phyloP scores from a whole-genome alignment of 352 stramenopile genomes.

The Phytophthora chlamydospora region DNA sequence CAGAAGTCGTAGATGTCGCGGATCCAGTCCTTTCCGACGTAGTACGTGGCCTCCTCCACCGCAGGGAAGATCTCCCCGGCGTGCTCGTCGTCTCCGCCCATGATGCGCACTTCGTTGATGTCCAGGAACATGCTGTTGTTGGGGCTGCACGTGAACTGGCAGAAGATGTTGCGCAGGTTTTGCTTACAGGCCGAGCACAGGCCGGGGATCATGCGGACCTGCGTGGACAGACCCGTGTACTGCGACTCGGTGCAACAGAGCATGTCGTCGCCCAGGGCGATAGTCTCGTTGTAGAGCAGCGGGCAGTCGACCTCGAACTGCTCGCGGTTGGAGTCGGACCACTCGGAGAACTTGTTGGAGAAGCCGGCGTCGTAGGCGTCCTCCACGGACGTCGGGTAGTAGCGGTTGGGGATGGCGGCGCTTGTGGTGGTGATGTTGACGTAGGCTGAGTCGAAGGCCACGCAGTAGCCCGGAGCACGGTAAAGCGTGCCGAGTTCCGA shows the following conservation, averaged over 20 bases:
- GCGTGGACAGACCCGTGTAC: conserved; percentile 56
- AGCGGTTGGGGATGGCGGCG: conserved; percentile 54
- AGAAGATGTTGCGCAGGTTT: conserved; percentile 73
- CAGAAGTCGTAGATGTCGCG: conserved; percentile 74
- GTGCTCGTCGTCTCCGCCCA: conserved; percentile 51
- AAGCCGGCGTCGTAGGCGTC: conserved; percentile 53
- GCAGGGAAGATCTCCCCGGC: conserved; percentile 47
- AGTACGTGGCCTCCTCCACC: conserved; percentile 63
- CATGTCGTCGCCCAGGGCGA: conserved; percentile 49
- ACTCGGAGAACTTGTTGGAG: conserved; percentile 70
- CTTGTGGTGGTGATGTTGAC: conserved; percentile 40
- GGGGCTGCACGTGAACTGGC: conserved; percentile 66
- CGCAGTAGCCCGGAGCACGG: conserved; percentile 50
- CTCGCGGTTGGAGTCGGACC: conserved; percentile 53
- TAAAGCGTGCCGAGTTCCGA: conserved; percentile 47
- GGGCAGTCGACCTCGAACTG: conserved; percentile 71
- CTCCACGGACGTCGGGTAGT: conserved; percentile 56
- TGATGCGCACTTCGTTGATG: conserved; percentile 57
- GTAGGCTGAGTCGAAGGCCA: conserved; percentile 57
- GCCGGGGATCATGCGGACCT: conserved; percentile 66
- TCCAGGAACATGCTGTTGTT: conserved; percentile 73
- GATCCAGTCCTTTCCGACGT: conserved; percentile 65
- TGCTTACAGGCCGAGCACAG: conserved; percentile 65
- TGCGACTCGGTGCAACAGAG: conserved; percentile 68
- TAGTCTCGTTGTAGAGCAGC: conserved; percentile 64